These are phyloP conservation scores for Pyrenophora tritici-repentis DNA, from an alignment of 2,329 filamentous ascomycete species.

Conservation along the genomic window DNA sequence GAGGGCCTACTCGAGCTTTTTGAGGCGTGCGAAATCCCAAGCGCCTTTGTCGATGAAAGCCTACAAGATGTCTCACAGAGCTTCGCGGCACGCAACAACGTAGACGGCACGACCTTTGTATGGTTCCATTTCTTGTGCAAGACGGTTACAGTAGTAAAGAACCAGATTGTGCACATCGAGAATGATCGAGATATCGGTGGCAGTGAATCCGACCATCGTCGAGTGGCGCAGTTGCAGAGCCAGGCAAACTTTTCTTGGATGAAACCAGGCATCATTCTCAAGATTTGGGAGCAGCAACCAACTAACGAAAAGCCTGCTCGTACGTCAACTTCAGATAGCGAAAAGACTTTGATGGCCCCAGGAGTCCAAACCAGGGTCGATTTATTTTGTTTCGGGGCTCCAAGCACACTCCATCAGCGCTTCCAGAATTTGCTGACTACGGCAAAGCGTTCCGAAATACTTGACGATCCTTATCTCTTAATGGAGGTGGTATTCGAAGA, in stretches of 20 bases:
- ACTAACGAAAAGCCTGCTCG: slow-evolving; percentile 7
- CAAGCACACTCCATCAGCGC: slow-evolving; percentile 19
- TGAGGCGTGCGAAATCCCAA: slow-evolving; percentile 27
- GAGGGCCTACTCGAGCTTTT: slow-evolving; percentile 24
- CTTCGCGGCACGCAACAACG: slow-evolving; percentile 29
- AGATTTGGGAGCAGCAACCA: slow-evolving; percentile 13
- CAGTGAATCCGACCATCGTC: neutral
- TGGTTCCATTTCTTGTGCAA: slow-evolving; percentile 43
- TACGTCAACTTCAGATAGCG: slow-evolving; percentile 20
- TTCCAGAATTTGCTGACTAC: slow-evolving; percentile 19
- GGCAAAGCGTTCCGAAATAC: slow-evolving; percentile 24
- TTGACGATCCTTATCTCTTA: slow-evolving; percentile 40
- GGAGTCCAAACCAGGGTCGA: slow-evolving; percentile 16
- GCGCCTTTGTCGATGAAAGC: slow-evolving; percentile 32
- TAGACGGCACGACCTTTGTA: slow-evolving; percentile 20
- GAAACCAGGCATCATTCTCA: slow-evolving; percentile 34
- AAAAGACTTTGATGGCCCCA: slow-evolving; percentile 8
- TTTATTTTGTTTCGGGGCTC: slow-evolving; percentile 39
- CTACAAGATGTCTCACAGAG: slow-evolving; percentile 35
- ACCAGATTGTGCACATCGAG: slow-evolving; percentile 11
- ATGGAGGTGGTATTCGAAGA: slow-evolving; percentile 40
- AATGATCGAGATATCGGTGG: neutral
- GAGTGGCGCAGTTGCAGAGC: slow-evolving; percentile 13
- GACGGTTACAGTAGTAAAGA: slow-evolving; percentile 17
- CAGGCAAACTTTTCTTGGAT: slow-evolving; percentile 34